Base-by-base conservation (phyloP, 2,329 filamentous ascomycete genomes). In the Hypomyces rosellus region DNA sequence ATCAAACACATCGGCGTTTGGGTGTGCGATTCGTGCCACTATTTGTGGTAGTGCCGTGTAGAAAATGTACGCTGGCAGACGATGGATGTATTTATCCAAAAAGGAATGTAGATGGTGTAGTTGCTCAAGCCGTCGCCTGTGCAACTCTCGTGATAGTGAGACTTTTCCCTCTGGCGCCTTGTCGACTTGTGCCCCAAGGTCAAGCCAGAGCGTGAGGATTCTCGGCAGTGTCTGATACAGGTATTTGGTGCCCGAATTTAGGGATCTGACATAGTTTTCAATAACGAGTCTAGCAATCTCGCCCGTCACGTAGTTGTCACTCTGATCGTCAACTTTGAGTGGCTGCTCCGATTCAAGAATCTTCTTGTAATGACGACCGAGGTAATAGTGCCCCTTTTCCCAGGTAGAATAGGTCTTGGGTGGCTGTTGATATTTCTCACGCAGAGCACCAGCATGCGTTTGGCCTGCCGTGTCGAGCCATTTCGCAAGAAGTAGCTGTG, bases 331-430 rank as follows among this genome's bases (percentile, higher is more conserved):
- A 15, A 81, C 74, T 36, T 86, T 84, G 47, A 95, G 80, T 2
- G 79, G 74, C 66, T 89, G 91, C 65, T 97, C 90, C 0, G 89
- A 88, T 61, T 97, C 92, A 3, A 96, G 74, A 4, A 97, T 80
- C 67, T 96, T 99, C 66, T 96, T 95, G 76, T 99, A 99, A 68
- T 97, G 90, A 43, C 92, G 89, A 5, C 93, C 93, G 9, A 99
- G 79, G 65, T 96, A 96, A 66, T 97, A 99, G 64, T 97, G 92
- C 0, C 89, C 91, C 68, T 96, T 97, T 65, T 99, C 93, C 91
- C 92, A 99, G 46, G 82, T 82, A 5, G 75, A 71, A 59, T 76
- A 74, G 1, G 81, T 83, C 63, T 80, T 84, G n/a, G 87, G 81
- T 1, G 91, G 91, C 57, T 86, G 81, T 55, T 90, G 85, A 61